Evolutionary conservation across 768 basidiomycete genomes (phyloP).

Genomic region (Hortiboletus campestris): DNA sequence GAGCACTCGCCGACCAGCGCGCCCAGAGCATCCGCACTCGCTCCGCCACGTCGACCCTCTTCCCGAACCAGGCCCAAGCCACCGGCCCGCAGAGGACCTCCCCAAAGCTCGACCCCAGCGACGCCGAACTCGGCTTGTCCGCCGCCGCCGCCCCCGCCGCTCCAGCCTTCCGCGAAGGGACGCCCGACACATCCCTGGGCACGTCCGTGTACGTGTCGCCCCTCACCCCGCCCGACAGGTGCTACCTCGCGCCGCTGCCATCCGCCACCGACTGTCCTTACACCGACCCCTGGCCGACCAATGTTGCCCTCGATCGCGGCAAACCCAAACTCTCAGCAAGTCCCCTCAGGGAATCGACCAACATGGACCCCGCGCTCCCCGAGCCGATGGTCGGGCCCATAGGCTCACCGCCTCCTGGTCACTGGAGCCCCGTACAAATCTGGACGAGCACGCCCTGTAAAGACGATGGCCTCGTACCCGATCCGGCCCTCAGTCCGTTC

Average conservation of each 20-base stretch:
- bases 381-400: constrained; percentile 5
- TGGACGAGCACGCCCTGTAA: constrained; percentile 28
- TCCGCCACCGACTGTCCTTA: constrained; percentile 23
- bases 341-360: constrained; percentile 22
- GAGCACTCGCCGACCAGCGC: constrained; percentile 8
- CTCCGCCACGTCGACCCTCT: constrained; percentile 17
- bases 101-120: constrained; percentile 15
- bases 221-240: constrained; percentile 26
- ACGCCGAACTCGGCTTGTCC: constrained; percentile 19
- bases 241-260: constrained; percentile 16
- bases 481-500: background rate
- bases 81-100: constrained; percentile 12
- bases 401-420: constrained; percentile 10
- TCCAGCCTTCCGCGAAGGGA: background rate
- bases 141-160: background rate
- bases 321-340: constrained; percentile 15
- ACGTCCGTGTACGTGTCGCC: constrained; percentile 2
- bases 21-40: constrained; percentile 1
- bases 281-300: constrained; percentile 20
- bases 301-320: background rate
- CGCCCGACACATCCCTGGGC: constrained; percentile 9
- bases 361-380: background rate
- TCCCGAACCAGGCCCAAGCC: background rate
- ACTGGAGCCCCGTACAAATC: constrained; percentile 16
- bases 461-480: background rate